phyloP scores from a whole-genome alignment of 1,284 basidiomycete species.

The Malassezia furfur region DNA sequence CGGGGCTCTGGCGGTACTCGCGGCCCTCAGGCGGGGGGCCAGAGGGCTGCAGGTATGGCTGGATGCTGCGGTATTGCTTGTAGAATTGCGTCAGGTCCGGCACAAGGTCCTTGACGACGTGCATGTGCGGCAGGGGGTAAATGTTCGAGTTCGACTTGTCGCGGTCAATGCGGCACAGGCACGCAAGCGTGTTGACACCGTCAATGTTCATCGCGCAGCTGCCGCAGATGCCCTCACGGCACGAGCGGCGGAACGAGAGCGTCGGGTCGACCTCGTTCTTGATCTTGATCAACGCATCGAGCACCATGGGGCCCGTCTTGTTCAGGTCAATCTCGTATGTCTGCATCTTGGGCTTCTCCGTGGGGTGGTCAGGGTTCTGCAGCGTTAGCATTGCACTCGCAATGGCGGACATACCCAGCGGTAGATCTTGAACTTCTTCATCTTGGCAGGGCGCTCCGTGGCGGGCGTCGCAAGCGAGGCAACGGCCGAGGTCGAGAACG shows the following conservation, averaged over 20 bases:
- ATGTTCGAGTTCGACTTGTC: slow-evolving; percentile 66
- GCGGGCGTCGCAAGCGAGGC: slow-evolving; percentile 39
- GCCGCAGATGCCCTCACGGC: slow-evolving; percentile 95
- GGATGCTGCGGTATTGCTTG: slow-evolving; percentile 99
- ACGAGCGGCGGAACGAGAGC: slow-evolving; percentile 88
- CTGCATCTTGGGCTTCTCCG: slow-evolving; percentile 82
- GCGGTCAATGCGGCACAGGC: slow-evolving; percentile 88
- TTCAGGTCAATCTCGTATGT: slow-evolving; percentile 86
- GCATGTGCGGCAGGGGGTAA: slow-evolving; percentile 99
- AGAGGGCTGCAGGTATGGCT: slow-evolving; percentile 52
- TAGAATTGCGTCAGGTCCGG: slow-evolving; percentile 79
- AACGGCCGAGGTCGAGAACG: slow-evolving; percentile 34
- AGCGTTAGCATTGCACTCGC: neutral
- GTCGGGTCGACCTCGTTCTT: slow-evolving; percentile 97
- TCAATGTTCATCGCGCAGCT: slow-evolving; percentile 99
- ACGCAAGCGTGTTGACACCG: slow-evolving; percentile 87
- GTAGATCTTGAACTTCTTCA: slow-evolving; percentile 48
- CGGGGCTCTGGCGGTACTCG: slow-evolving; percentile 78
- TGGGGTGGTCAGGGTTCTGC: slow-evolving; percentile 84
- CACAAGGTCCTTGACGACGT: slow-evolving; percentile 96
- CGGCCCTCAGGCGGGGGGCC: slow-evolving; percentile 49
- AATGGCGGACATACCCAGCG: slow-evolving; percentile 29
- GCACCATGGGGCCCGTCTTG: slow-evolving; percentile 91
- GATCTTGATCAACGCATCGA: slow-evolving; percentile 87
- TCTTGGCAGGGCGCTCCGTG: slow-evolving; percentile 28